Evolutionary conservation across 352 stramenopile genomes (phyloP).

Genomic region (Globisporangium emineosum): DNA sequence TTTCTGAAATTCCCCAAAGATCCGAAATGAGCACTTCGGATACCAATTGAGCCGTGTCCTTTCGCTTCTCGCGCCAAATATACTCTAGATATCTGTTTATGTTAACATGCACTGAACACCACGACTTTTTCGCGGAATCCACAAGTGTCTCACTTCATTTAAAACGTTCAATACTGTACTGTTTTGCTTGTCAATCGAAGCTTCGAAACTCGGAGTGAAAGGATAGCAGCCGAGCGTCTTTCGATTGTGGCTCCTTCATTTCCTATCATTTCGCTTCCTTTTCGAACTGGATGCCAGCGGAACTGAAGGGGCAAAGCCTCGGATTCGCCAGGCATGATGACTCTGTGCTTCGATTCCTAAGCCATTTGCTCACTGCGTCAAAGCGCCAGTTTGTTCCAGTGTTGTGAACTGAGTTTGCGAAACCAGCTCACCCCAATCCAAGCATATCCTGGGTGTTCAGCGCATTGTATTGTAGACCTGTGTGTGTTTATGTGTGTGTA

Average conservation of each 20-base stretch:
- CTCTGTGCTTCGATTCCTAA: neutral
- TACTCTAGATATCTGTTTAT: neutral
- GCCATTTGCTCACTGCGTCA: neutral
- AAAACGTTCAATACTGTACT: neutral
- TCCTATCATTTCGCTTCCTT: neutral
- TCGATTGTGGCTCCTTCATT: conserved; percentile 8
- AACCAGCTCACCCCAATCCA: neutral
- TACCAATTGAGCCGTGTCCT: neutral
- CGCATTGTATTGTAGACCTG: neutral
- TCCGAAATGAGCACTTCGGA: conserved; percentile 4
- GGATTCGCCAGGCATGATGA: neutral
- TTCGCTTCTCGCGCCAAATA: neutral
- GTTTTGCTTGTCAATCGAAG: conserved; percentile 4
- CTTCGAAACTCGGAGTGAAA: neutral
- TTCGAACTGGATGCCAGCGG: neutral
- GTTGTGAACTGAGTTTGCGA: neutral
- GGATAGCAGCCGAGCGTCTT: neutral
- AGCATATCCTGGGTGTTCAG: conserved; percentile 7
- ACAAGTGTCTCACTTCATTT: neutral
- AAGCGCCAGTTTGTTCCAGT: neutral
- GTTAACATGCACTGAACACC: neutral
- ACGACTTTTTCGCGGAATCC: neutral
- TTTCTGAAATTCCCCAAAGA: conserved; percentile 2
- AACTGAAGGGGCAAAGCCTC: neutral
- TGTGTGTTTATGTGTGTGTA: neutral